phyloP scores from a whole-genome alignment of 2,329 filamentous ascomycete genomes.

The Apiospora aurea region DNA sequence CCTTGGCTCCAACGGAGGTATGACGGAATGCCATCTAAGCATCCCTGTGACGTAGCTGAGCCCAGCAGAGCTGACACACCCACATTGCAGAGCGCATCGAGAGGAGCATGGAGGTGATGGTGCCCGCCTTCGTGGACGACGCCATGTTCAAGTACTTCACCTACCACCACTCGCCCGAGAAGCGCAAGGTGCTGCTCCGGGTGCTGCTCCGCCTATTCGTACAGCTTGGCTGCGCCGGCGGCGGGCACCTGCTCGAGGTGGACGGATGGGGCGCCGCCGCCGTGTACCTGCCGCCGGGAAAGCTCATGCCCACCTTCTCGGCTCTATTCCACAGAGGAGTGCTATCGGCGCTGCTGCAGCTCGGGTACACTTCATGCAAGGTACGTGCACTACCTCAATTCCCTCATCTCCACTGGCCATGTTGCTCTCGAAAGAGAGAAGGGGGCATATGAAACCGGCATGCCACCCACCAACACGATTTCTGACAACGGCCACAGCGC shows the following conservation, averaged over 20 bases:
- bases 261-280: constrained; percentile 2
- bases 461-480: too few relatives aligned
- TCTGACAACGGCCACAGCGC: background rate
- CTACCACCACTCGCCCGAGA: background rate
- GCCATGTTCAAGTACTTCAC: constrained; percentile 5
- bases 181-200: background rate
- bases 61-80: background rate
- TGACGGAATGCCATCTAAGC: too few relatives aligned
- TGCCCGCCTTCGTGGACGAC: background rate
- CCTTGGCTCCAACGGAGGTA: background rate
- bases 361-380: background rate
- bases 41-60: background rate
- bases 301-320: background rate
- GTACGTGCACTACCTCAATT: background rate
- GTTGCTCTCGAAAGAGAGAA: too few relatives aligned
- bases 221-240: background rate
- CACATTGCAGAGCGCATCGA: background rate
- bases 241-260: background rate
- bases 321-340: background rate
- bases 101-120: background rate
- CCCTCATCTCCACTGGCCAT: too few relatives aligned
- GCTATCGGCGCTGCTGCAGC: background rate
- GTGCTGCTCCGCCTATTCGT: background rate
- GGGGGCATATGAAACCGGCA: background rate
- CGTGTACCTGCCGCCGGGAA: background rate